Evolutionary conservation across 257 asterid genomes (phyloP), one percentile per base, ranked within the genome.

Genomic region (Solanum clarkiae): DNA sequence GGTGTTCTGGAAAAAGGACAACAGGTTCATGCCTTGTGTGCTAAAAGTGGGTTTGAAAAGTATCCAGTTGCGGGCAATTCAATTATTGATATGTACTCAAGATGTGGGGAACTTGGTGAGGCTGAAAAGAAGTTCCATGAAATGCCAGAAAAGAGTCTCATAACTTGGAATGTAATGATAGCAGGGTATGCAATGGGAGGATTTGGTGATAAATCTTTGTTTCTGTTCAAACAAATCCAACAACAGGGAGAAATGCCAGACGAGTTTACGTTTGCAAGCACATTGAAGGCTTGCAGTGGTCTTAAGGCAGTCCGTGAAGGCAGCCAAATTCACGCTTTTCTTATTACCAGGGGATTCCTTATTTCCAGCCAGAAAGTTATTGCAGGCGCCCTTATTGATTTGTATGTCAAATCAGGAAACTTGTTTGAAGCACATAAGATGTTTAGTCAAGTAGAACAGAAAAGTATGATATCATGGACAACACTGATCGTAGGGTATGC

Each of bases 121-220:
- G 97, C 97, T 36, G 93, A 86, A 87, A 62, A 51, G 44, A 68
- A 90, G 90, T 93, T 92, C 84, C 82, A 65, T 44, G 84, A 42
- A 63, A 89, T 91, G 94, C 91, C 90, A 1, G 68, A 82, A 5
- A 89, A 81, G 86, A 86, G 90, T 85, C 81, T 88, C 84, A 89
- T 91, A 82, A 85, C 92, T 60, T 93, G 95, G 95, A 93, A 93
- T 82, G 89, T 80, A 63, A 90, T 93, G 94, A 91, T 93, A 59
- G 88, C 93, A 4, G 94, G 93, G 10, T 89, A 88, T 79, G 85
- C 93, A 4, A 82, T 87, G 56, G 91, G 90, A 77, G 89, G 85
- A 45, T 84, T 68, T 80, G 85, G 91, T 55, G 86, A 66, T 4
- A 92, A 88, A 84, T 86, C 93, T 74, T 79, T 93, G 85, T 77